These are phyloP conservation scores for Paraphaeosphaeria sporulosa DNA, from an alignment of 2,329 filamentous ascomycete species.

Conservation along the genomic window DNA sequence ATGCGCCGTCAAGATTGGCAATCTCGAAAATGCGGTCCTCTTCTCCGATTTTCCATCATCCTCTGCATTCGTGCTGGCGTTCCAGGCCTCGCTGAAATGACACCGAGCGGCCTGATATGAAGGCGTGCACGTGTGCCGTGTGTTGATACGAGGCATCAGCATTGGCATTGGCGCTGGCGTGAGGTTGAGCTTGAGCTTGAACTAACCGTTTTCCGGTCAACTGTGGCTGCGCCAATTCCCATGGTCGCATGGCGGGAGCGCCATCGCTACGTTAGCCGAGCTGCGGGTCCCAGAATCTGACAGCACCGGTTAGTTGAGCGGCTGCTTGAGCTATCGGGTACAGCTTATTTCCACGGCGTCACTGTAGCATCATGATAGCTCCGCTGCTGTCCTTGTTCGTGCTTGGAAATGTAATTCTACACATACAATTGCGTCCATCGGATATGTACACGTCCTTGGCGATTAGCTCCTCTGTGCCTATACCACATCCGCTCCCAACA, in stretches of 20 bases:
- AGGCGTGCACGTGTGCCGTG: background rate
- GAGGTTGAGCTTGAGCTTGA: background rate
- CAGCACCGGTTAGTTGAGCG: background rate
- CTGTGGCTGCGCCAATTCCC: background rate
- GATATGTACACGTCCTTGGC: background rate
- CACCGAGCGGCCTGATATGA: background rate
- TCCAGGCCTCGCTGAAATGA: background rate
- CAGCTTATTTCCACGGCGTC: background rate
- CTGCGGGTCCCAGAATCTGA: background rate
- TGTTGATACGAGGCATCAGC: background rate
- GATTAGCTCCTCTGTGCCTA: background rate
- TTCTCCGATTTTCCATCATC: background rate
- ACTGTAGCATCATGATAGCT: background rate
- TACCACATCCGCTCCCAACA: background rate
- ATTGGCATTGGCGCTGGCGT: background rate
- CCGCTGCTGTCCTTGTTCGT: background rate
- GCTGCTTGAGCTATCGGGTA: background rate
- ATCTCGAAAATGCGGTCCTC: conserved; percentile 3
- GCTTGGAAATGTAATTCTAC: background rate
- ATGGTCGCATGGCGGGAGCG: background rate
- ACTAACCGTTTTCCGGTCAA: background rate
- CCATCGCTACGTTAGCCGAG: background rate
- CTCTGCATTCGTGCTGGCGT: background rate
- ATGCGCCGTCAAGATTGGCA: background rate
- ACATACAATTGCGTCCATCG: background rate